Percentiles rank a stretch among this genome's conserved stretches.
phyloP scores from a whole-genome alignment of 176 grass and related monocot genomes.

The Carex myosuroides region DNA sequence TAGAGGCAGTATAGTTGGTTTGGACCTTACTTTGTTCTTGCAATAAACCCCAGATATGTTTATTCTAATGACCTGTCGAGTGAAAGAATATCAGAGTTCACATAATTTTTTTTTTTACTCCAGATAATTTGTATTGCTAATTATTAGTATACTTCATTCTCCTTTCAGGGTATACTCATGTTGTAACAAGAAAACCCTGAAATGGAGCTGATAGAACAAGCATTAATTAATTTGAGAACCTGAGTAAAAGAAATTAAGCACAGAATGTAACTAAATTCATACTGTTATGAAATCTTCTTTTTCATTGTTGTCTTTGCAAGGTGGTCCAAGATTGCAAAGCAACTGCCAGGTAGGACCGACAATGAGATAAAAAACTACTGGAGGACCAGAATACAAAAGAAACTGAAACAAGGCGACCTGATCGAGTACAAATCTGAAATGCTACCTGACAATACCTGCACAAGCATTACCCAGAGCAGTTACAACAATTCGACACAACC shows the following conservation, averaged over 20 bases:
- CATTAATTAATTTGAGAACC: background rate
- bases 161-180: background rate
- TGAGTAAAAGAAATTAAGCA: background rate
- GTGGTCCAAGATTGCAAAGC: slow-evolving; percentile 69
- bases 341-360: slow-evolving; percentile 61
- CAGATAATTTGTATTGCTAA: background rate
- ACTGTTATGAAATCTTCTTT: background rate
- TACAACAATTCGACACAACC: background rate
- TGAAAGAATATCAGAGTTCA: background rate
- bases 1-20: background rate
- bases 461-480: background rate
- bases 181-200: background rate
- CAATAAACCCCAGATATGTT: background rate
- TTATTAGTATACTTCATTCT: background rate
- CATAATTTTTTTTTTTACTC: background rate
- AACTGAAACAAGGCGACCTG: slow-evolving; percentile 14
- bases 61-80: background rate
- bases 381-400: slow-evolving; percentile 60
- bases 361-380: slow-evolving; percentile 81
- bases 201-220: background rate
- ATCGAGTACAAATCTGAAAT: background rate
- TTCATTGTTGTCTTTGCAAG: slow-evolving; percentile 16
- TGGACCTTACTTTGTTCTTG: background rate
- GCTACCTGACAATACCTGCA: slow-evolving; percentile 9
- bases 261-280: background rate